phyloP scores from a whole-genome alignment of 2,329 filamentous ascomycete species.

The Cercospora berteroae region DNA sequence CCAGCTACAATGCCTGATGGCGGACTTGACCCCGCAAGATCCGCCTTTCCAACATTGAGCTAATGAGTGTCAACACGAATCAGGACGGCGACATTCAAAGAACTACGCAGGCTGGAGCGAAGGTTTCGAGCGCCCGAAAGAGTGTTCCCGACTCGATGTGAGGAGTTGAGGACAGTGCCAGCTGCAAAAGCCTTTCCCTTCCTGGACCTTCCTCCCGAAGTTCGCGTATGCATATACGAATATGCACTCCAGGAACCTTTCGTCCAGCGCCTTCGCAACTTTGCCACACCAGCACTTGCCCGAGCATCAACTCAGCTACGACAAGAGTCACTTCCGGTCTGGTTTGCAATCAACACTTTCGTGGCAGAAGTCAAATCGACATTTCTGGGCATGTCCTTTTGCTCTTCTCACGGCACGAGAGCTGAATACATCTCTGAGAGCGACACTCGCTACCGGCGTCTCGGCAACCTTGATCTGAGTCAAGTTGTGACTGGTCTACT shows the following conservation, averaged over 20 bases:
- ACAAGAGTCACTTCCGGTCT: conserved; percentile 25
- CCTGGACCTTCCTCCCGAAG: conserved; percentile 14
- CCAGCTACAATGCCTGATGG: background rate
- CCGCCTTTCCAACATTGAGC: background rate
- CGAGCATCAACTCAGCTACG: conserved; percentile 20
- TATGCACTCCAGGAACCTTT: conserved; percentile 1
- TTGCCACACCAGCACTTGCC: conserved; percentile 3
- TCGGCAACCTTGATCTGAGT: conserved; percentile 6
- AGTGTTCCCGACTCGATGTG: background rate
- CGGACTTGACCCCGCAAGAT: background rate
- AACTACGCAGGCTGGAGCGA: background rate
- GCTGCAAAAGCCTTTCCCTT: background rate
- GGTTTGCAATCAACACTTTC: conserved; percentile 24
- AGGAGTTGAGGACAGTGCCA: background rate
- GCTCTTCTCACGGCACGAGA: conserved; percentile 8
- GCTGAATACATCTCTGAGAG: conserved; percentile 6
- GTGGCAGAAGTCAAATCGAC: conserved; percentile 17
- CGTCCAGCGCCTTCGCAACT: conserved; percentile 5
- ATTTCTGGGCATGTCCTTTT: conserved; percentile 9
- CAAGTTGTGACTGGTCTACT: background rate
- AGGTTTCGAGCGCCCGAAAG: background rate
- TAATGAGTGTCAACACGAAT: background rate
- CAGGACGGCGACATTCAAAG: background rate
- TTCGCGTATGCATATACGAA: conserved; percentile 13
- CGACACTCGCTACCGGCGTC: conserved; percentile 7